Percentiles rank a stretch among this genome's conserved stretches.
Evolutionary conservation across 192 early-diverging fungal genomes (phyloP).

Genomic region (Funneliformis mosseae): DNA sequence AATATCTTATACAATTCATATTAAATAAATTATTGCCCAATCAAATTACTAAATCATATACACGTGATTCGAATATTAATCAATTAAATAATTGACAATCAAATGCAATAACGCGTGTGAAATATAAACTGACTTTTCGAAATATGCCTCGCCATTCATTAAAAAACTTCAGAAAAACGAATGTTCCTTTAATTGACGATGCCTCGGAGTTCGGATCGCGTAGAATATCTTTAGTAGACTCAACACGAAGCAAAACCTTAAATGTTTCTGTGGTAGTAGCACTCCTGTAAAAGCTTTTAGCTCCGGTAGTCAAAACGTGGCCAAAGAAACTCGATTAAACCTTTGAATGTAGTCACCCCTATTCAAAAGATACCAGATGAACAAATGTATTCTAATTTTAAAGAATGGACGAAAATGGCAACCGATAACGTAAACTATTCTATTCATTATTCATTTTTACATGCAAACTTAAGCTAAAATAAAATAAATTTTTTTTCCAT

Average conservation of each 20-base stretch:
- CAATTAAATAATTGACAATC: too few relatives aligned
- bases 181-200: constrained; percentile 22
- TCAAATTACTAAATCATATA: too few relatives aligned
- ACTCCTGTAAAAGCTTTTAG: not conserved
- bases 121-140: too few relatives aligned
- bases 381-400: constrained; percentile 64
- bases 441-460: not conserved
- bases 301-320: not conserved
- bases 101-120: too few relatives aligned
- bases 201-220: not conserved
- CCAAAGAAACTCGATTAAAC: not conserved
- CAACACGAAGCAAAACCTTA: too few relatives aligned
- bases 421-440: constrained; percentile 77
- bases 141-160: too few relatives aligned
- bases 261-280: not conserved
- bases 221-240: constrained; percentile 1
- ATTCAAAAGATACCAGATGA: constrained; percentile 39
- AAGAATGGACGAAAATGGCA: too few relatives aligned
- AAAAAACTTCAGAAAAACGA: too few relatives aligned
- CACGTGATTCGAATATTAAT: too few relatives aligned
- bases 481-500: not conserved
- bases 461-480: not conserved
- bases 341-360: constrained; percentile 20
- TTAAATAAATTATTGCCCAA: too few relatives aligned
- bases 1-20: too few relatives aligned